Evolutionary conservation across 2,329 filamentous ascomycete species (phyloP).

Genomic region (Clonostachys rhizophaga): DNA sequence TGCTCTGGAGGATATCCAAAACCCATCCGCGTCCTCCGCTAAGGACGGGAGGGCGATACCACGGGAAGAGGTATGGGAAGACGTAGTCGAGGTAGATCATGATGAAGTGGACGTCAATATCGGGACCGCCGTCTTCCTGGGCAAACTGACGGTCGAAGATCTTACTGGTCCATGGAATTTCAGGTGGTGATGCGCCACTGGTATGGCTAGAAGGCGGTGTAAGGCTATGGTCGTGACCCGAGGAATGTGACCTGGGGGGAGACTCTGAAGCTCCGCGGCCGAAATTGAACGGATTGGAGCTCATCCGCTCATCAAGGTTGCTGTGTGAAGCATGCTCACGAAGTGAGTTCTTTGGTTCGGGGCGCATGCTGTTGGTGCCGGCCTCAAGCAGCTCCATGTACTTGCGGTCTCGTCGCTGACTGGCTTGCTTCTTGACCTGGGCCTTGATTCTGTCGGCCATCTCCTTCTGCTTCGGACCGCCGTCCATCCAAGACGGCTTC

Average conservation of each 20-base stretch:
- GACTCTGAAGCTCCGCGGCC: conserved; percentile 15
- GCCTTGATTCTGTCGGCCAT: conserved; percentile 49
- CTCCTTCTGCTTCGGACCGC: conserved; percentile 38
- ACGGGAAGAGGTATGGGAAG: conserved; percentile 58
- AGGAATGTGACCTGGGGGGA: conserved; percentile 1
- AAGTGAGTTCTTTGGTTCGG: background rate
- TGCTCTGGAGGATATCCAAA: conserved; percentile 49
- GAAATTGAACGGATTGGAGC: background rate
- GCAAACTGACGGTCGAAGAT: conserved; percentile 1
- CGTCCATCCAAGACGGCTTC: conserved; percentile 57
- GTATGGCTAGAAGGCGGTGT: conserved; percentile 22
- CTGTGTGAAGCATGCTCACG: background rate
- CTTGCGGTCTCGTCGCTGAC: conserved; percentile 42
- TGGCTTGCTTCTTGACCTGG: conserved; percentile 51
- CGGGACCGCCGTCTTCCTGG: conserved; percentile 12
- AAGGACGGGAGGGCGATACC: conserved; percentile 52
- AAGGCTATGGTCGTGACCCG: conserved; percentile 11
- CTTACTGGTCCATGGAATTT: conserved; percentile 14
- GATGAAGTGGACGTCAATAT: conserved; percentile 33
- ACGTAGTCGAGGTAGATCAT: conserved; percentile 60
- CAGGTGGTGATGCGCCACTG: conserved; percentile 20
- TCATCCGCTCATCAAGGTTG: background rate
- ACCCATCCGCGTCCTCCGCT: conserved; percentile 58
- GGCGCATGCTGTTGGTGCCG: conserved; percentile 12
- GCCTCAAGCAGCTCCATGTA: conserved; percentile 36